Evolutionary conservation across 2,329 filamentous ascomycete species (phyloP).

Genomic region (Bipolaris bicolor): DNA sequence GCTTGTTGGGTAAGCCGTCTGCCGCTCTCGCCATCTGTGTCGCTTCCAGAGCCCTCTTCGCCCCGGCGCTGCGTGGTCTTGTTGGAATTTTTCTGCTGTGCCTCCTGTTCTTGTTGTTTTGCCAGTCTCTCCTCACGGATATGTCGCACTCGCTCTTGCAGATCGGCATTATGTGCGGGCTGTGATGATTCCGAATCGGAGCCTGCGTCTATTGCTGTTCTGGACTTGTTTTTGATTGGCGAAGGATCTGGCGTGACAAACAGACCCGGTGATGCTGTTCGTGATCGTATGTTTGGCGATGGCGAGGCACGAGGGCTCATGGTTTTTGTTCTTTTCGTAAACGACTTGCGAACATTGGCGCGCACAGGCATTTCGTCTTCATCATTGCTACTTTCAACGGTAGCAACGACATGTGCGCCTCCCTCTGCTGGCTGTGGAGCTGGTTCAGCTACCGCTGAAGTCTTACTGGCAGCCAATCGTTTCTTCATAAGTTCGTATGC

Average conservation of each 20-base stretch:
- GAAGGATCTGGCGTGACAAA: slow-evolving; percentile 61
- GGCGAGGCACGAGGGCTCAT: slow-evolving; percentile 25
- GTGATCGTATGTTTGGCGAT: slow-evolving; percentile 32
- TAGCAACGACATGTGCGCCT: slow-evolving; percentile 9
- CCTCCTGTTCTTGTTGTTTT: slow-evolving; percentile 63
- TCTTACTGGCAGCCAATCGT: slow-evolving; percentile 49
- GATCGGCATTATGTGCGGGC: slow-evolving; percentile 61
- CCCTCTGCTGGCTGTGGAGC: slow-evolving; percentile 11
- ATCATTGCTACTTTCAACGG: slow-evolving; percentile 32
- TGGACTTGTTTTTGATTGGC: slow-evolving; percentile 42
- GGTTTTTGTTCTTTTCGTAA: slow-evolving; percentile 16
- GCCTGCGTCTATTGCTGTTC: slow-evolving; percentile 26
- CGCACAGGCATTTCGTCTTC: slow-evolving; percentile 40
- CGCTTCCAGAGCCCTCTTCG: slow-evolving; percentile 55
- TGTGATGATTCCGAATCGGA: slow-evolving; percentile 56
- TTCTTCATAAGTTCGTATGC: slow-evolving; percentile 57
- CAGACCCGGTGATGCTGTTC: slow-evolving; percentile 57
- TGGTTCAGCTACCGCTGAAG: slow-evolving; percentile 4
- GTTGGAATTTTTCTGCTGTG: slow-evolving; percentile 49
- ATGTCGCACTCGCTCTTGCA: slow-evolving; percentile 73
- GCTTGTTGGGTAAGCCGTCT: slow-evolving; percentile 67
- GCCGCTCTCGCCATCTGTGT: slow-evolving; percentile 62
- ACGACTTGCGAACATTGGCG: slow-evolving; percentile 22
- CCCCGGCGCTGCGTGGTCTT: slow-evolving; percentile 25
- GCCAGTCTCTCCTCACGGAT: slow-evolving; percentile 75